Conservation (phyloP, 2,329 filamentous ascomycete species). For the Drechslerella stenobrocha region DNA sequence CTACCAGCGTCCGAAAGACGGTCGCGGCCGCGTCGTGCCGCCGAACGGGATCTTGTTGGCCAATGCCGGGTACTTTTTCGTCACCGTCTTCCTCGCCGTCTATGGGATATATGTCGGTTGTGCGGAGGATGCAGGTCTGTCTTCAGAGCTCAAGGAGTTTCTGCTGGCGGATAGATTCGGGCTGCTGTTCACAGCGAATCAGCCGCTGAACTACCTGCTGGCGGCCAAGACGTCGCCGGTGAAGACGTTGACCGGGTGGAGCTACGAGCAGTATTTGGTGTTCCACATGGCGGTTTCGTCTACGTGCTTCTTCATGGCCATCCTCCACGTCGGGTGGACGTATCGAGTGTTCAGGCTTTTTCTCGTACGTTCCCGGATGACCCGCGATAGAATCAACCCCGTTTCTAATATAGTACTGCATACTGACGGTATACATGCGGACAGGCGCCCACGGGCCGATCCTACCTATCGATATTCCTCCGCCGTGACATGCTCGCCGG, state of each 20-base stretch:
- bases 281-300: conserved; percentile 68
- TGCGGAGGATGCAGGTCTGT: conserved; percentile 3
- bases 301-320: conserved; percentile 64
- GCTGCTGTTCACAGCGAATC: conserved; percentile 60
- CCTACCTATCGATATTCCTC: conserved; percentile 63
- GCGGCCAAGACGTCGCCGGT: conserved; percentile 70
- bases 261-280: conserved; percentile 69
- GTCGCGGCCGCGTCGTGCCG: conserved; percentile 15
- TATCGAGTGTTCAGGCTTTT: conserved; percentile 55
- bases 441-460: conserved; percentile 54
- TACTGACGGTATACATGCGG: neutral
- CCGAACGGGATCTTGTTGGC: conserved; percentile 27
- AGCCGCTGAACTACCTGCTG: conserved; percentile 64
- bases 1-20: conserved; percentile 37
- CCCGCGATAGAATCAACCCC: too few species aligned
- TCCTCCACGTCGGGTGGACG: conserved; percentile 64
- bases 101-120: conserved; percentile 37
- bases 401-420: conserved; percentile 4
- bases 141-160: conserved; percentile 56
- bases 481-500: conserved; percentile 66
- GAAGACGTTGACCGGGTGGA: conserved; percentile 65
- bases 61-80: conserved; percentile 28
- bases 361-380: conserved; percentile 28
- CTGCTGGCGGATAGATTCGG: conserved; percentile 65
- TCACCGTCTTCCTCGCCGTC: conserved; percentile 39